Conservation (phyloP, 1,284 basidiomycete genomes). For the Violaceomyces palustris region DNA sequence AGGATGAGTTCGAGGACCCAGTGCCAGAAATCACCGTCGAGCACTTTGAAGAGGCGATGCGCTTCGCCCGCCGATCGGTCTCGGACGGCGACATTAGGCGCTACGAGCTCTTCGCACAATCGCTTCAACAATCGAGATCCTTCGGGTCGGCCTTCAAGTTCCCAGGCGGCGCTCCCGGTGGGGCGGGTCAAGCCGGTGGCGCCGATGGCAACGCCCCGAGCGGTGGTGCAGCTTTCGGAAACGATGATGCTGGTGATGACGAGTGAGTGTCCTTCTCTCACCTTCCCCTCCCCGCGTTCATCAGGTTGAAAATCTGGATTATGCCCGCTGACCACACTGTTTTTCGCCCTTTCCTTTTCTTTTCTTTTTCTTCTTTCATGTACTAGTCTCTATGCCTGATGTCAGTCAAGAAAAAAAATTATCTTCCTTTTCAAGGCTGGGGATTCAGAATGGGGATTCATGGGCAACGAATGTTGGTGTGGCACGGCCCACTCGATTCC, state of each 20-base stretch:
- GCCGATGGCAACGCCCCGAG: constrained; percentile 56
- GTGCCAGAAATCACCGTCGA: constrained; percentile 82
- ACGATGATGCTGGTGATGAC: constrained; percentile 78
- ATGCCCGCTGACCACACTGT: too few species aligned
- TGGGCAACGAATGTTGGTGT: too few species aligned
- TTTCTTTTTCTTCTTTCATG: too few species aligned
- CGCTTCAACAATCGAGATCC: constrained; percentile 44
- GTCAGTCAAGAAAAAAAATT: too few species aligned
- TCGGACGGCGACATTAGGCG: constrained; percentile 77
- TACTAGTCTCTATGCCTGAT: too few species aligned
- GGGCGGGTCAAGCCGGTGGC: constrained; percentile 12
- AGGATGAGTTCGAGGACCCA: constrained; percentile 77
- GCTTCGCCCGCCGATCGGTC: constrained; percentile 59
- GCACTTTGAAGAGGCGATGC: constrained; percentile 93
- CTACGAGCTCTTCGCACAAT: constrained; percentile 58
- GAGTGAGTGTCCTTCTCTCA: too few species aligned
- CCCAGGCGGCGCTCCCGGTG: constrained; percentile 64
- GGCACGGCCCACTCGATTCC: too few species aligned
- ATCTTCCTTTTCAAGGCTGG: too few species aligned
- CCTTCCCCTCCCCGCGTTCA: too few species aligned
- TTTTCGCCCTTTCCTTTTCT: too few species aligned
- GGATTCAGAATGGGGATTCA: too few species aligned
- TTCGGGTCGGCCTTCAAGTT: constrained; percentile 90
- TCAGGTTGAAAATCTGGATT: too few species aligned
- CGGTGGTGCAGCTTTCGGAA: constrained; percentile 70